These are phyloP conservation scores for Tardiomyces blankii DNA, from an alignment of 1,139 yeast genomes.

Conservation along the genomic window DNA sequence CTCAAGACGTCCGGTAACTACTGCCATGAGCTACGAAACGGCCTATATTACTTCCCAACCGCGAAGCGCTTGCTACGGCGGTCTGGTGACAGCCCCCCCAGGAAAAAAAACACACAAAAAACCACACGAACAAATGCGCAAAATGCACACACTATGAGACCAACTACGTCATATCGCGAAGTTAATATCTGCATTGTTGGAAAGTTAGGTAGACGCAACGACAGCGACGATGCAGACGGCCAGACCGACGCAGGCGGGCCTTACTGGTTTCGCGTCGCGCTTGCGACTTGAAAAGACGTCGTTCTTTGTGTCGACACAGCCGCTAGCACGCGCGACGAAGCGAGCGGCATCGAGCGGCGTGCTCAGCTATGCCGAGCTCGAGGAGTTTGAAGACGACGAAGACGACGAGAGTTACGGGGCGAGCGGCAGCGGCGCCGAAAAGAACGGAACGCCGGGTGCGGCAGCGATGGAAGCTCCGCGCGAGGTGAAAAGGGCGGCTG, in stretches of 20 bases:
- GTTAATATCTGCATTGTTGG: no score
- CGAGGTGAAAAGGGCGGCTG: conserved; percentile 21
- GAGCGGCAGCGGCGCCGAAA: conserved; percentile 3
- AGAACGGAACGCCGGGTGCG: conserved; percentile 3
- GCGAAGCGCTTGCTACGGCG: no score
- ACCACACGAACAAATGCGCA: no score
- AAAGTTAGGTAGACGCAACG: neutral
- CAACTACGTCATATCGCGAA: no score
- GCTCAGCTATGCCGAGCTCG: conserved; percentile 75
- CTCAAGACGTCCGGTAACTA: no score
- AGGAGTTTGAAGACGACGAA: conserved; percentile 67
- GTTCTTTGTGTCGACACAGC: conserved; percentile 55
- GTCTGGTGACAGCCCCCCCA: no score
- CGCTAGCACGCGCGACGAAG: conserved; percentile 68
- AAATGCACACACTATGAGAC: no score
- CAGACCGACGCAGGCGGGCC: conserved; percentile 51
- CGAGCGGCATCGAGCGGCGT: conserved; percentile 48
- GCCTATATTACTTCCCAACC: no score
- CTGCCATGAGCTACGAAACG: no score
- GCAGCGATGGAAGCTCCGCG: conserved; percentile 8
- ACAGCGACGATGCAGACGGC: neutral
- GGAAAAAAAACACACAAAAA: no score
- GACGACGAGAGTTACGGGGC: conserved; percentile 29
- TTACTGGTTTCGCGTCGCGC: conserved; percentile 60
- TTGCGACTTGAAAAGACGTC: conserved; percentile 57